Evolutionary conservation across 78 protist species (phyloP), one percentile per base, ranked within the genome.

Genomic region (Dictyostelium brefeldianum): DNA sequence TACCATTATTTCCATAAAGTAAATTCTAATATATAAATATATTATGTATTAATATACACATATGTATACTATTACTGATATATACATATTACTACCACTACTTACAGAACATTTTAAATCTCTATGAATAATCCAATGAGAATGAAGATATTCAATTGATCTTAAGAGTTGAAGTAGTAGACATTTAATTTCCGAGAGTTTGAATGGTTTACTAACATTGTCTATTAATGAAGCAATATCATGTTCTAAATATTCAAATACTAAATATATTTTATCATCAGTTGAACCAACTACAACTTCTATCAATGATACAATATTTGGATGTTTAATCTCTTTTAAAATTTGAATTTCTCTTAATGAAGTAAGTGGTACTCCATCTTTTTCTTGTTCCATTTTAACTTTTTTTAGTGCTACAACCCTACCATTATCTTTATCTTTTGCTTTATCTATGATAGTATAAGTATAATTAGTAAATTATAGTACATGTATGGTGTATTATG

Each of bases 301-400:
- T 8, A 69, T 14, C 46, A 64, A n/a, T 18, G 57, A 14, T 67
- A 99, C 99, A 25, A 99, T 90, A 90, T 99, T 99, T 6, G 92
- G 96, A 78, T 99, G 99, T 31, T 94, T 74, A 6, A 99, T 95
- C 73, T 99, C 99, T 90, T 96, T 97, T 29, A 99, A 91, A 9
- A 98, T 77, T 25, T 98, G 90, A 27, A 99, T 98, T 83, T 99
- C 99, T 4, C 99, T 92, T 78, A 99, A 81, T 3, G 99, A 97
- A 0, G 99, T 98, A 71, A 59, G 43, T 51, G 96, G 96, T 29
- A 92, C 73, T 9, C 96, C 96, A 54, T 92, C 91, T 50, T 83
- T 74, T 57, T 92, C 96, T 36, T 71, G 62, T 22, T 92, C 70
- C 79, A 92, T 80, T 50, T 81, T 80, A n/a, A 92, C 53, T 51